Percentiles rank a stretch among this genome's conserved stretches.
Evolutionary conservation across 2,329 filamentous ascomycete species (phyloP).

Genomic region (Sphaerulina populicola): DNA sequence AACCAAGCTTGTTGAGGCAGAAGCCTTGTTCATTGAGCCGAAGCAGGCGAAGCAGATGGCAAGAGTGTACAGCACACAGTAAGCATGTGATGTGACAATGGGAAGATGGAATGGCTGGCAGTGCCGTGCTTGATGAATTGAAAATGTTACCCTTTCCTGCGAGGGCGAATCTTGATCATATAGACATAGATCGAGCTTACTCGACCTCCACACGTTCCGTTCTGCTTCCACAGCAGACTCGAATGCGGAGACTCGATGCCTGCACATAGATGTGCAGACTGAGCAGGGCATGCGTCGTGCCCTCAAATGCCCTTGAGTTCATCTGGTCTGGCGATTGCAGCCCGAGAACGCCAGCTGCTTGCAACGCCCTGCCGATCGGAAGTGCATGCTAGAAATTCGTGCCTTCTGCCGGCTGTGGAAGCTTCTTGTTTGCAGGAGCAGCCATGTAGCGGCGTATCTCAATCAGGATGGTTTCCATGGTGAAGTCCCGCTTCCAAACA

Average conservation of each 20-base stretch:
- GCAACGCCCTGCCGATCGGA: not conserved
- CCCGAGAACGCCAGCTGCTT: not conserved
- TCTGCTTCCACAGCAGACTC: not conserved
- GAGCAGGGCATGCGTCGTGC: not conserved
- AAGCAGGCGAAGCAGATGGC: constrained; percentile 58
- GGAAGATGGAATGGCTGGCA: no score
- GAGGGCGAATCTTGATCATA: not conserved
- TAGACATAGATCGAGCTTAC: constrained; percentile 2
- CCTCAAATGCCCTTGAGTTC: not conserved
- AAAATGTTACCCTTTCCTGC: not conserved
- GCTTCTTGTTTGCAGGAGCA: constrained; percentile 81
- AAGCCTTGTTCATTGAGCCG: constrained; percentile 81
- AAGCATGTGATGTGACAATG: not conserved
- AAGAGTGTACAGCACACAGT: constrained; percentile 25
- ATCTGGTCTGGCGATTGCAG: not conserved
- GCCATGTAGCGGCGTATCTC: constrained; percentile 89
- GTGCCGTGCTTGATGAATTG: constrained; percentile 2
- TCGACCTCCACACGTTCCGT: not conserved
- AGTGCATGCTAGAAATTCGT: constrained; percentile 42
- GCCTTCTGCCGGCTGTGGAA: constrained; percentile 86
- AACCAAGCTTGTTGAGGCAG: constrained; percentile 68
- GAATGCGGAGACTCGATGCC: not conserved
- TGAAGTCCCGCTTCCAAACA: constrained; percentile 86
- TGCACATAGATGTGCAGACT: not conserved
- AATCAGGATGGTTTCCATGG: constrained; percentile 88